Base-by-base conservation (phyloP, 345 rosid genomes). In the Salix suchowensis region DNA sequence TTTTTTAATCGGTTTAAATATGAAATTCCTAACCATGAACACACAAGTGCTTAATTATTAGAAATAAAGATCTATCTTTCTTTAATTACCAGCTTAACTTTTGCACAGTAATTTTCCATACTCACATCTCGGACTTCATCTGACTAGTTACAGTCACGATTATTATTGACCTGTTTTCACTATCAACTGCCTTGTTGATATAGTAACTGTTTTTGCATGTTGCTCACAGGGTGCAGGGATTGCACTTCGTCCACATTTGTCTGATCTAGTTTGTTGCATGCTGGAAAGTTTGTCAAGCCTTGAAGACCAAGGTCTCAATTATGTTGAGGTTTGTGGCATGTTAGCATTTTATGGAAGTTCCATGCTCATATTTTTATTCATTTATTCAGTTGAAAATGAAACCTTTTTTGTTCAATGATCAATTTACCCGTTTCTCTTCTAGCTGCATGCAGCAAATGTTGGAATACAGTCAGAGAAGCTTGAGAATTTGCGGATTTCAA, bases 211-310 rank as follows among this genome's bases (percentile, higher is more conserved):
- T 68, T 70, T 80, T 58, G 13, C 46, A 32, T 71, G 34, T 55
- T 68, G 30, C 68, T 73, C 74, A 37, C 80, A 94, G 98, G 96
- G 97, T 83, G 98, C 98, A 68, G 97, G 98, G 64, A 61, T 88
- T 77, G 92, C 97, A 55, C 87, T 95, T 75, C 95, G 97, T 80
- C 93, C 97, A 67, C 96, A 95, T 85, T 75, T 92, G 78, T 78
- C 98, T 28, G 94, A 95, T 82, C 83, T 95, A 81, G 96, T 95
- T 70, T 95, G 96, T 72, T 95, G 98, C 88, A 95, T 93, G 98
- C 88, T 95, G 87, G 98, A 95, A 90, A 89, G 98, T 84, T 90
- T 95, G 81, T 93, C 98, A 75, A 93, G 97, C 85, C 96, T 95
- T 82, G 98, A 95, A 88, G 97, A 95, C 82, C 98, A 93, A 87